Conservation (phyloP, 306 rosid genomes). For the Ziziphus jujuba region DNA sequence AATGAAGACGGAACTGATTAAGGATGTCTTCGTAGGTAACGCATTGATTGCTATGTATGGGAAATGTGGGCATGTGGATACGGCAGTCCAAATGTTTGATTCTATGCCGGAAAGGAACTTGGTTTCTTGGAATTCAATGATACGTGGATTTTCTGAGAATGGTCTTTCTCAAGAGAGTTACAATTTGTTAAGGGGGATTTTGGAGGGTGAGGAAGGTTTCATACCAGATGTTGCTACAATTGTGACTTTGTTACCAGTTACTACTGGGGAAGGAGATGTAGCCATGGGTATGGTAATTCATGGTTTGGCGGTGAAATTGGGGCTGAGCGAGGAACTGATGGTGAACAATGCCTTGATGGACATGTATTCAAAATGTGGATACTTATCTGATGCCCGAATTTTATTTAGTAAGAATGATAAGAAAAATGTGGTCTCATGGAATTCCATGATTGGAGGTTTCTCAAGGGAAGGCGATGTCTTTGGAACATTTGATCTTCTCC, state of each 20-base stretch:
- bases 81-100: constrained; percentile 56
- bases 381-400: constrained; percentile 38
- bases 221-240: constrained; percentile 70
- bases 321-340: constrained; percentile 46
- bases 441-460: constrained; percentile 65
- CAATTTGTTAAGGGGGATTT: constrained; percentile 39
- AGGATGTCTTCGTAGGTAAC: constrained; percentile 71
- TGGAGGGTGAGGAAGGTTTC: constrained; percentile 42
- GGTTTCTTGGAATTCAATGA: constrained; percentile 81
- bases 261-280: constrained; percentile 48
- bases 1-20: constrained; percentile 48
- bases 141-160: constrained; percentile 57
- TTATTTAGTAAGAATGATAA: constrained; percentile 48
- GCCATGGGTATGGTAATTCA: constrained; percentile 63
- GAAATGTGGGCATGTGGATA: constrained; percentile 47
- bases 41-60: constrained; percentile 69
- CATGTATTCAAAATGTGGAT: constrained; percentile 78
- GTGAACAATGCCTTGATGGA: constrained; percentile 67
- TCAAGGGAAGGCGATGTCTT: constrained; percentile 54
- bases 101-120: constrained; percentile 57
- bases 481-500: constrained; percentile 51
- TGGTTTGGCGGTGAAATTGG: constrained; percentile 67
- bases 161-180: constrained; percentile 41
- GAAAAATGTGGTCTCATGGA: constrained; percentile 80
- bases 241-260: constrained; percentile 64